phyloP scores from a whole-genome alignment of 2,329 filamentous ascomycete genomes.

The Zopfia rhizophila region DNA sequence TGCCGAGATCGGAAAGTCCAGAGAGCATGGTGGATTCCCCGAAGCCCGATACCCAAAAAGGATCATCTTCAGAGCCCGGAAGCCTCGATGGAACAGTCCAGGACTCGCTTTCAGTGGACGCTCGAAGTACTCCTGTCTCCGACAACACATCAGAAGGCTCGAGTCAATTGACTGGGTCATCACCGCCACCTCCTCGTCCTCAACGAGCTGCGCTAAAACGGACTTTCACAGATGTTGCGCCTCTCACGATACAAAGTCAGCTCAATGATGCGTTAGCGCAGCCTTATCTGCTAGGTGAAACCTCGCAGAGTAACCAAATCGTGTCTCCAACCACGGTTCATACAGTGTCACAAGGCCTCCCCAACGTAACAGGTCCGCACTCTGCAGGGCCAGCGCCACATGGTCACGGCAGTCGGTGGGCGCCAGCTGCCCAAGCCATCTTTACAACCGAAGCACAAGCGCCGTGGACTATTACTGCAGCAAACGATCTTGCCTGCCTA shows the following conservation, averaged over 20 bases:
- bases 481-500: slow-evolving; percentile 94
- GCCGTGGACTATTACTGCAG: slow-evolving; percentile 95
- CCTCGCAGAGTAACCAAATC: slow-evolving; percentile 54
- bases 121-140: slow-evolving; percentile 30
- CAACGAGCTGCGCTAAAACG: slow-evolving; percentile 77
- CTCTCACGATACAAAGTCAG: slow-evolving; percentile 80
- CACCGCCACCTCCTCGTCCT: slow-evolving; percentile 33
- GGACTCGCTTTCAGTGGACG: slow-evolving; percentile 10
- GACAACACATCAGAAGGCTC: slow-evolving; percentile 35
- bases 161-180: slow-evolving; percentile 28
- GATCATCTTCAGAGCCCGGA: slow-evolving; percentile 18
- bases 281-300: slow-evolving; percentile 73
- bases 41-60: slow-evolving; percentile 30
- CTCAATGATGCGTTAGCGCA: slow-evolving; percentile 86
- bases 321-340: slow-evolving; percentile 60
- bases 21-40: slow-evolving; percentile 46
- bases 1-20: slow-evolving; percentile 60
- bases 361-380: slow-evolving; percentile 45
- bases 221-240: slow-evolving; percentile 85
- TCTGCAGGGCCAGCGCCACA: slow-evolving; percentile 65
- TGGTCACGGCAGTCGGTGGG: slow-evolving; percentile 89
- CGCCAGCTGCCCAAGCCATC: slow-evolving; percentile 91
- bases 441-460: slow-evolving; percentile 93
- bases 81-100: slow-evolving; percentile 20
- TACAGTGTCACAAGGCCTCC: slow-evolving; percentile 47